Base-by-base conservation (phyloP, 805 yeast genomes). In the Zygosaccharomyces gambellarensis region DNA sequence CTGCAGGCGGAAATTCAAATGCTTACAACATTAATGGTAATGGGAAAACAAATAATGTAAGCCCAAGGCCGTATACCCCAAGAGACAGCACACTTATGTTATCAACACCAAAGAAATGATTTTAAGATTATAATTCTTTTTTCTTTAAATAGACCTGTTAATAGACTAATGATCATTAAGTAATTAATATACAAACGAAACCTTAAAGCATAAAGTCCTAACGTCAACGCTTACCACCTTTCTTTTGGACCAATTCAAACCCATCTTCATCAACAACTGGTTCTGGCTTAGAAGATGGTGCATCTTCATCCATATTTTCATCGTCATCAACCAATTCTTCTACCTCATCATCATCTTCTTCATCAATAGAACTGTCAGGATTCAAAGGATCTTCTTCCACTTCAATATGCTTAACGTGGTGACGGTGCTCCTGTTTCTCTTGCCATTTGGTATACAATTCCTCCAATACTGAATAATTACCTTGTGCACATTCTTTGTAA, bases 191-290 rank as follows among this genome's bases (percentile, higher is more conserved):
- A 44, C 41, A 44, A 7, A 10, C 14, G 8, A 19, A 29, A 39
- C 17, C 11, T 38, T 25, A 8, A 25, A 25, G 9, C 28, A 25
- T 6, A 25, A 25, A 25, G 28, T 25, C 9, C 28, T 25, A 25
- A 39, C 17, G 6, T 30, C 11, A 34, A 17, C 77, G 76, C 65
- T 77, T 75, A 14, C 86, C 82, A n/a, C 86, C 82, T 61, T 80
- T 82, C 62, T 79, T 83, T 60, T 83, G 89, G 3, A 92, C 97
- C 52, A 89, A 69, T 59, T 90, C 94, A 62, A 92, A 92, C 1
- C 98, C 99, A 63, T 92, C 98, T 30, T 92, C 98, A 63, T 92
- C 98, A 7, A 92, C 76, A 8, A 85, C 64, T 1, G 96, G 95
- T 28, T 68, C 67, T 17, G 68, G 68, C 10, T 58, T 54, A 32